Base-by-base conservation (phyloP, 169 alveolate genomes). In the Plasmodium gaboni region DNA sequence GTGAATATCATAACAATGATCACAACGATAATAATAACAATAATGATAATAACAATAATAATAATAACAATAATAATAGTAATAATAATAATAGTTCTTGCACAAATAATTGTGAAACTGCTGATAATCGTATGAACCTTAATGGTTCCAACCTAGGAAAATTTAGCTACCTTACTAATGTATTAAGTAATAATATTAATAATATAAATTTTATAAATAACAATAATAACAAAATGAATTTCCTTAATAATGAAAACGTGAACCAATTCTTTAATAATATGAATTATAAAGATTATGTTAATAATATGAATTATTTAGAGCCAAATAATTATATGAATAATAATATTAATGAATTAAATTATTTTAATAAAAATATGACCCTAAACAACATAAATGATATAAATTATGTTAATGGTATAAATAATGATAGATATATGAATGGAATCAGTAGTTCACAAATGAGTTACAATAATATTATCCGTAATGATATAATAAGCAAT, bases 201-300 rank as follows among this genome's bases (percentile, higher is more conserved):
- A 73, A 74, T 28, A 26, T 50, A 60, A 42, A 60, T 60, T 60
- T 38, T 60, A 19, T 74, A 8, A 74, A 60, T 64, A 59, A 13
- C 63, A 46, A 2, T 38, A 17, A 26, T 7, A 24, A 61, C 10
- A 61, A 61, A 22, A 17, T 13, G 13, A 61, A 61, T 61, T 22
- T 22, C 19, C 15, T 24, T 1, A 61, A 61, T 61, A 61, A 61
- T 61, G 70, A 17, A 24, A 17, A 24, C 28, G 6, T 61, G 10
- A 61, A 17, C 15, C 22, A 61, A 22, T 13, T 22, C 28, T 12
- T 24, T 12, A 61, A 61, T 61, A 15, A 61, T 17, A 22, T 24
- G 42, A 60, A 60, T 60, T 19, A 60, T 60, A 24, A 15, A 12
- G 42, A 60, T 22, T 60, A 60, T 12, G 15, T 19, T 10, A 60